Evolutionary conservation across 345 rosid genomes (phyloP), one percentile per base, ranked within the genome.

Genomic region (Lenwebbia sp.): DNA sequence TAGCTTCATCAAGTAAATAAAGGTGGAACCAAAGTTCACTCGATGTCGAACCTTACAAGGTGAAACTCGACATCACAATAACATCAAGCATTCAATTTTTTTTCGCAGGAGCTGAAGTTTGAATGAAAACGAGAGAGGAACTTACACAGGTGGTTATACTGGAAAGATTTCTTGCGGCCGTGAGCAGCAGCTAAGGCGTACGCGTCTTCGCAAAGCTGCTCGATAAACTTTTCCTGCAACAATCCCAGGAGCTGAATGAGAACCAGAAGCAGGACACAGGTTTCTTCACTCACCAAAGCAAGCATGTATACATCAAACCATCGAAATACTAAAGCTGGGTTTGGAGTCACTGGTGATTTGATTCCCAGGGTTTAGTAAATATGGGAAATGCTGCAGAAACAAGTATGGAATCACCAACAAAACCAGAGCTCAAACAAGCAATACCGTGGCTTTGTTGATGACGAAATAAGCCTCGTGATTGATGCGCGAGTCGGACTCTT

Each of bases 401-500:
- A 37, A 3, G 47, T 19, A 0, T 19, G 47, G 81, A 0, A 70
- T 70, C 40, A 22, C 81, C 75, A 62, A 13, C 17, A 54, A 88
- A 55, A 7, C 2, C 83, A 37, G 40, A 86, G 57, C 58, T 50
- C 13, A 22, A 37, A 76, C 17, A 49, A 54, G 55, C 13, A n/a
- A 55, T 92, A 97, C 98, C 92, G 94, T 90, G 70, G 98, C 99
- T 90, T 93, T 95, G 81, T 95, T 95, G 89, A 95, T 94, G 55
- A 97, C 90, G 85, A 94, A 95, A 10, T 93, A 94, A 23, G 94
- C 96, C 62, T 96, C 98, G 84, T 90, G 91, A 85, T 89, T 86
- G 9, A 93, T 60, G 40, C 86, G 86, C 87, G 88, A 85, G 57
- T 87, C 88, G 28, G 89, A 85, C 58, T 90, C 90, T 28, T 91